phyloP scores from a whole-genome alignment of 129 eudicot species.

The Mikania micrantha region DNA sequence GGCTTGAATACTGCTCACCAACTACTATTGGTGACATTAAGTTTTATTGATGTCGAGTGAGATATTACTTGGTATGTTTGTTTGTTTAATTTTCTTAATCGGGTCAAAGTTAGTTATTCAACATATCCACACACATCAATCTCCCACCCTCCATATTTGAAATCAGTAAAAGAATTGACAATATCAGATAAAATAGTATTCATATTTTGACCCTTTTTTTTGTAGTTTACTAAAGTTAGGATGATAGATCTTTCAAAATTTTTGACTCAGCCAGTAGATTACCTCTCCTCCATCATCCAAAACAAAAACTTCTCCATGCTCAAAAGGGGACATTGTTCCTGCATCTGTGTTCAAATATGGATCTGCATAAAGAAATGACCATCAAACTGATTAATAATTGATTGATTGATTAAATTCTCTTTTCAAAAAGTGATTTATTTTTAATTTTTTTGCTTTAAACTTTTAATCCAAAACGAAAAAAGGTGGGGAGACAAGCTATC shows the following conservation, averaged over 20 bases:
- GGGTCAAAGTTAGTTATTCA: not conserved
- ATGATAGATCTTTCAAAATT: not conserved
- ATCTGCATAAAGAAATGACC: slow-evolving; percentile 41
- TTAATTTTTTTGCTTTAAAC: not conserved
- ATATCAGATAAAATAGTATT: not conserved
- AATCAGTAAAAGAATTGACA: not conserved
- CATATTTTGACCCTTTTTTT: not conserved
- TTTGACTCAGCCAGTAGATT: slow-evolving; percentile 7
- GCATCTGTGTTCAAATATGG: slow-evolving; percentile 98
- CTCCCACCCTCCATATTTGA: not conserved
- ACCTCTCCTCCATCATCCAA: slow-evolving; percentile 99
- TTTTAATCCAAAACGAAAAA: slow-evolving; percentile 14
- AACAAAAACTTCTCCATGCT: slow-evolving; percentile 95
- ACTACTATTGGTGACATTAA: not conserved
- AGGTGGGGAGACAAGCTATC: not conserved
- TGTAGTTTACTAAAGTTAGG: no score
- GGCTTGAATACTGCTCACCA: not conserved
- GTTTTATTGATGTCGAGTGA: not conserved
- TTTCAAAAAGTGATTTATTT: slow-evolving; percentile 8
- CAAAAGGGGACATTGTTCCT: slow-evolving; percentile 99
- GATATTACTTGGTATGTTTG: no score
- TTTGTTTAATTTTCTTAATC: not conserved
- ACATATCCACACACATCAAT: not conserved
- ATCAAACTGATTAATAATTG: no score
- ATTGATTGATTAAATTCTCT: not conserved